Evolutionary conservation across 805 yeast genomes (phyloP).

Genomic region (Saccharomycopsis selenospora): DNA sequence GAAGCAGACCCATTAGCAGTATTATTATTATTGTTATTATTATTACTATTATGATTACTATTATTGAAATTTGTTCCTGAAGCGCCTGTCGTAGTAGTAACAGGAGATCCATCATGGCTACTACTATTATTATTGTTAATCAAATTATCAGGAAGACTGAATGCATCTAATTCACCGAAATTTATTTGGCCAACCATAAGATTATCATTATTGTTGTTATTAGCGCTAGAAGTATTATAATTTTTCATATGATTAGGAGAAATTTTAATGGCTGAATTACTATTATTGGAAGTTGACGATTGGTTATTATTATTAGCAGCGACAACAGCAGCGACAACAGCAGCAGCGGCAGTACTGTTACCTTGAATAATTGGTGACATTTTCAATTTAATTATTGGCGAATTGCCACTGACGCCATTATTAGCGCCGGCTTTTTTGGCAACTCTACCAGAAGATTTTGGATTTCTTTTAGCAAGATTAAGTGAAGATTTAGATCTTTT

Average conservation of each 20-base stretch:
- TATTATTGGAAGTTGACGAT: neutral
- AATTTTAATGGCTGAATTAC: neutral
- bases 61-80: too few species aligned
- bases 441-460: neutral
- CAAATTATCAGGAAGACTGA: conserved; percentile 14
- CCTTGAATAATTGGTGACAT: conserved; percentile 7
- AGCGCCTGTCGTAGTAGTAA: too few species aligned
- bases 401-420: conserved; percentile 3
- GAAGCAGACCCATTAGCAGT: neutral
- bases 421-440: neutral
- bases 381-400: conserved; percentile 16
- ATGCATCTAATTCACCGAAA: conserved; percentile 12
- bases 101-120: too few species aligned
- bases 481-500: neutral
- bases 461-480: neutral
- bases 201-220: neutral
- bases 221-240: neutral
- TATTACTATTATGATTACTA: conserved; percentile 3
- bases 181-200: conserved; percentile 1
- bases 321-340: neutral
- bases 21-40: neutral
- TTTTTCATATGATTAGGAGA: conserved; percentile 3
- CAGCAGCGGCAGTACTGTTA: neutral
- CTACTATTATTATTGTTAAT: too few species aligned
- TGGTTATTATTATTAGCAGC: too few species aligned